Evolutionary conservation across 352 stramenopile species (phyloP).

Genomic region (Pythium angustatum): DNA sequence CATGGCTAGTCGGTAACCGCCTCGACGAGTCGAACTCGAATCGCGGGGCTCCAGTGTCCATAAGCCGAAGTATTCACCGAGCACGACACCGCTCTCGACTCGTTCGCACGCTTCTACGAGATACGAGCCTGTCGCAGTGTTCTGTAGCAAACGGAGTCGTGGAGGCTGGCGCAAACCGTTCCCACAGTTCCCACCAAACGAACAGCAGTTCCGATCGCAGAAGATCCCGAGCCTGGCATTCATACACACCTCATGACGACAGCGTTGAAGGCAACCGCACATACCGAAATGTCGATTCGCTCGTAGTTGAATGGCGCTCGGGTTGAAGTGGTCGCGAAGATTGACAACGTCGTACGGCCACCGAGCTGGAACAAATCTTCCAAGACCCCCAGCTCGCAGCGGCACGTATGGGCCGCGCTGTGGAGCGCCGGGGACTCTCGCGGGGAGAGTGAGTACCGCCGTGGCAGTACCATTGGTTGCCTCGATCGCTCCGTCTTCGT

Average conservation of each 20-base stretch:
- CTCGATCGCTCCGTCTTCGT: too few relatives aligned
- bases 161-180: neutral
- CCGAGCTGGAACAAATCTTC: too few relatives aligned
- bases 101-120: neutral
- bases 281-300: neutral
- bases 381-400: too few relatives aligned
- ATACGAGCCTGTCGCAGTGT: neutral
- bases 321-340: conserved; percentile 1
- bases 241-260: neutral
- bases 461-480: too few relatives aligned
- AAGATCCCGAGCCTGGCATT: neutral
- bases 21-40: neutral
- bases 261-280: neutral
- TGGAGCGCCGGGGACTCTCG: too few relatives aligned
- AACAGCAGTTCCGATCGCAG: neutral
- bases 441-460: too few relatives aligned
- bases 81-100: neutral
- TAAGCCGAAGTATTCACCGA: neutral
- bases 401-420: too few relatives aligned
- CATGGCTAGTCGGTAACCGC: neutral
- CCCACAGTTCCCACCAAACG: neutral
- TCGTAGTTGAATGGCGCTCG: neutral
- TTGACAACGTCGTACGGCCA: neutral
- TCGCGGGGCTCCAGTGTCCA: neutral
- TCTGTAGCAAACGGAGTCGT: neutral